Percentiles rank a stretch among this genome's conserved stretches.
Conservation (phyloP, 148 eudicot species). For the Vaccinium myrtillus region DNA sequence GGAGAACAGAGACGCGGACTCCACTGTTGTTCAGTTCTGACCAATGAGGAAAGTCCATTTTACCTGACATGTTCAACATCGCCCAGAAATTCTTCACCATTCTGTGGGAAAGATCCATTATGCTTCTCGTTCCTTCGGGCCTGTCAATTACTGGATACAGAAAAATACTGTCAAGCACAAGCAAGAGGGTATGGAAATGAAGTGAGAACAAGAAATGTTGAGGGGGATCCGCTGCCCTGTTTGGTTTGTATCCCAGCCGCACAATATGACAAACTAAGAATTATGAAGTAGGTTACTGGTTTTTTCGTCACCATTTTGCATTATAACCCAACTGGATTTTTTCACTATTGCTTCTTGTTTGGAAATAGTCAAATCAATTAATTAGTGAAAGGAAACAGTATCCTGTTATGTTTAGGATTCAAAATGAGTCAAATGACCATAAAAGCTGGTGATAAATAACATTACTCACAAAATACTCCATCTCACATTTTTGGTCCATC, state of each 20-base stretch:
- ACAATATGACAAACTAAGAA: background rate
- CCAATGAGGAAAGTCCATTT: constrained; percentile 20
- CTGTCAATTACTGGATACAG: constrained; percentile 16
- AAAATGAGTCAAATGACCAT: background rate
- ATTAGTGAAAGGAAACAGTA: background rate
- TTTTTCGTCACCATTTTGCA: background rate
- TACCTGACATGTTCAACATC: constrained; percentile 30
- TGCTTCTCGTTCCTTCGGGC: constrained; percentile 33
- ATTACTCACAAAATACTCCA: no score
- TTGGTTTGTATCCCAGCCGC: background rate
- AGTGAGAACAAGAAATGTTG: background rate
- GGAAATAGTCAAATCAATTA: background rate
- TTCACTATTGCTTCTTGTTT: background rate
- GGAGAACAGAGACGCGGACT: constrained; percentile 25
- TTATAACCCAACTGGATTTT: background rate
- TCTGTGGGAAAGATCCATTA: constrained; percentile 45
- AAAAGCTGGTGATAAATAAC: background rate
- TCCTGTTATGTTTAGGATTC: background rate
- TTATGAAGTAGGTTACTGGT: background rate
- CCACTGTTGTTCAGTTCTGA: constrained; percentile 25
- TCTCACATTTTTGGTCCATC: no score
- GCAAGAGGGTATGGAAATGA: background rate
- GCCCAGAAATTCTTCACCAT: constrained; percentile 48
- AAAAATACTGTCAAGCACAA: background rate
- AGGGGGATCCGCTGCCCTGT: background rate